Evolutionary conservation across 2,329 filamentous ascomycete species (phyloP), one percentile per base, ranked within the genome.

Genomic region (Neonectria ditissima): DNA sequence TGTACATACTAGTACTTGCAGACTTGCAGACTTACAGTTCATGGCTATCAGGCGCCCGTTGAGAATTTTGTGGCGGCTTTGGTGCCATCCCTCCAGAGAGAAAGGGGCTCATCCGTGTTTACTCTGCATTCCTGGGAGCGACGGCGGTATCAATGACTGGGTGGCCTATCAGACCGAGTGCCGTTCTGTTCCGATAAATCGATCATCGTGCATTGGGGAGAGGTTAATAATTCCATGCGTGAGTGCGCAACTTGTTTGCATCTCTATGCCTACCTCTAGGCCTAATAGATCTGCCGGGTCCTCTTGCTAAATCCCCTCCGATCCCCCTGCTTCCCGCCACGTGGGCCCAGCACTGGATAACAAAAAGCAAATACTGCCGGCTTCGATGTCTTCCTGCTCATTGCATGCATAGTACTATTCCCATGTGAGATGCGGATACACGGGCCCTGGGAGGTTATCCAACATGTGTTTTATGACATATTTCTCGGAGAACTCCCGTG

Each of bases 281-380:
- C n/a, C n/a, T n/a, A n/a, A n/a, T 18, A 26, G 24, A 48, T 30
- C 24, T 30, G 26, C 5, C 45, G 45, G 45, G 13, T n/a, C 8
- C 18, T n/a, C 10, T 20, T 18, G 6, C 24, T 26, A 26, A 26
- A 20, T 14, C 56, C 48, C 53, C 50, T 39, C 14, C 30, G 20
- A 53, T 54, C 22, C 41, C 41, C 50, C 55, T 32, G 34, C 44
- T 24, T 28, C 34, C 44, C 32, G 71, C 69, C 71, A 73, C 71
- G 69, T 73, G 69, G 71, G 60, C 63, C 43, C 59, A 54, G 65
- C 62, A 72, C 65, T 73, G 71, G 71, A 63, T 37, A 55, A 63
- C 37, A 55, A 51, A 37, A 64, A 67, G 48, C 37, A 30, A 18
- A 56, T n/a, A 57, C 26, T 45, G 45, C 22, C 55, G 63, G 54